These are phyloP conservation scores for Chlamydomonas sphaeroides DNA, from an alignment of 139 green algal genomes.

Conservation along the genomic window DNA sequence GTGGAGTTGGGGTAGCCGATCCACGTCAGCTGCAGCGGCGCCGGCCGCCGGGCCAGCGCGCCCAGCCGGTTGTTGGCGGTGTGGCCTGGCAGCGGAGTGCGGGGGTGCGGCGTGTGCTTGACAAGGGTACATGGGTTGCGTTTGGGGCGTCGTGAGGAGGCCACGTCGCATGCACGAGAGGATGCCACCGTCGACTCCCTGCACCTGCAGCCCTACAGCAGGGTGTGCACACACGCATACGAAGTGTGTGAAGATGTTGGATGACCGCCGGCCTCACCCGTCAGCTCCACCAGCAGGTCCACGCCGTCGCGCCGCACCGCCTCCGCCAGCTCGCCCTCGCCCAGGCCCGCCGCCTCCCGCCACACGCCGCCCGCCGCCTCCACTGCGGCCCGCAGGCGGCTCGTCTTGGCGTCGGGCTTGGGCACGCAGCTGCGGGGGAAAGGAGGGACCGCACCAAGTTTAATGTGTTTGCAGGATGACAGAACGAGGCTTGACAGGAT, in stretches of 20 bases:
- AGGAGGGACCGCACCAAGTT: no score
- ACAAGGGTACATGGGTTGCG: no score
- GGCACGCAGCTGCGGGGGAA: slow-evolving; percentile 49
- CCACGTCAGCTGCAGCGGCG: slow-evolving; percentile 95
- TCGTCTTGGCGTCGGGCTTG: slow-evolving; percentile 86
- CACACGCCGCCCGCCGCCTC: slow-evolving; percentile 74
- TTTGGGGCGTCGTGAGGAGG: no score
- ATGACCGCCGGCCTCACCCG: no score
- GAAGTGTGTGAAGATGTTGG: no score
- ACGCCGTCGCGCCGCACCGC: slow-evolving; percentile 79
- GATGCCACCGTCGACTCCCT: no score
- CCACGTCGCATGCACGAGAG: no score
- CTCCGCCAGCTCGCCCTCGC: slow-evolving; percentile 74
- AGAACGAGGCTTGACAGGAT: no score
- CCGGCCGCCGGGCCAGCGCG: slow-evolving; percentile 80
- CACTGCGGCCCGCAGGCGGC: slow-evolving; percentile 65
- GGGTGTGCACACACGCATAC: no score
- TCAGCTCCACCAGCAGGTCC: slow-evolving; percentile 98
- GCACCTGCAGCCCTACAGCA: no score
- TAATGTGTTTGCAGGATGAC: no score
- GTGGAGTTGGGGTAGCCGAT: slow-evolving; percentile 99
- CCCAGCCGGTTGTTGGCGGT: slow-evolving; percentile 96
- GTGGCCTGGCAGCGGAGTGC: slow-evolving; percentile 78
- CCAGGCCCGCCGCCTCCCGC: slow-evolving; percentile 58
- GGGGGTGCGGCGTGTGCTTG: no score